Evolutionary conservation across 78 protist genomes (phyloP), one percentile per base, ranked within the genome.

Genomic region (Dictyostelium capitatum): DNA sequence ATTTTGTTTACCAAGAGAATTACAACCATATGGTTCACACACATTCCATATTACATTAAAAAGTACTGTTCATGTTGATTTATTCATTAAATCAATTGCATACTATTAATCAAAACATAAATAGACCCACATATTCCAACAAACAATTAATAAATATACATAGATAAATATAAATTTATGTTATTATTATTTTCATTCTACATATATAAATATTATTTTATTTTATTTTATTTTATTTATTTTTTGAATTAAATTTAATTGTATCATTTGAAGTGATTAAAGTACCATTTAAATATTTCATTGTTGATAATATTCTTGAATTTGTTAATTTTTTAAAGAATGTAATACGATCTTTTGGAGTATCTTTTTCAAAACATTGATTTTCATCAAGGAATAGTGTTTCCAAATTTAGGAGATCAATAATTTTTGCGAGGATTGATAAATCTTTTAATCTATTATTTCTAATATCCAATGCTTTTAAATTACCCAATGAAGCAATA

Each of bases 371-470:
- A 48, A 75, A 87, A 50, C 92, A 87, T 2, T 83, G 4, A 23
- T 87, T 87, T 70, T 87, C 92, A 30, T 87, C 92, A 20, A 87
- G 17, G 37, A 87, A 87, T 14, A 87, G 51, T 19, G 83, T 54
- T 48, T 79, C 83, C 11, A 79, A 19, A 19, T 17, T 23, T 30
- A 87, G 32, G 6, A 77, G 23, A 64, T 87, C 93, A 20, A 87
- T 64, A 20, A 77, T 30, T 77, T 65, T 74, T 23, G 84, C 57
- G 4, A 87, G 48, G 0, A 3, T 59, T 9, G 56, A 50, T 20
- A 91, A n/a, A 25, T 91, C 84, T 51, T 91, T 91, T 6, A 91
- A 46, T 53, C 72, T 74, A 50, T 91, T 91, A 57, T 82, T 91
- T 79, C 91, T 57, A 12, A 91, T 14, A 69, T 91, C 91, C 8